These are phyloP conservation scores for Candida sojae DNA, from an alignment of 1,139 yeast species.

Conservation along the genomic window DNA sequence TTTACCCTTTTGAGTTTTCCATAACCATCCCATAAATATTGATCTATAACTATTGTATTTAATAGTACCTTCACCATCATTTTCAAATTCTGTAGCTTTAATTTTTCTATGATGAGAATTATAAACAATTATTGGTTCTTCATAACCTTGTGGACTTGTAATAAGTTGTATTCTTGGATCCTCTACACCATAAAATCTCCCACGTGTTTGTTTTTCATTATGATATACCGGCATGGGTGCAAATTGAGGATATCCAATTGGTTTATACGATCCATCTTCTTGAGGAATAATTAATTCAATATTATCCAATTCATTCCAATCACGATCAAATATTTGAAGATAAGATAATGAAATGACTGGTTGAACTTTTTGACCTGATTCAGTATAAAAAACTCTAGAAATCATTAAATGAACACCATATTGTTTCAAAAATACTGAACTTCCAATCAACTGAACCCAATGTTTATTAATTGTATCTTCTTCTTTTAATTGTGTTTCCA, in stretches of 20 bases:
- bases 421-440: conserved; percentile 33
- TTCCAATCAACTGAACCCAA: conserved; percentile 33
- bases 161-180: conserved; percentile 39
- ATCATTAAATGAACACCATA: conserved; percentile 36
- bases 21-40: conserved; percentile 33
- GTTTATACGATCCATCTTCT: conserved; percentile 2
- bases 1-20: conserved; percentile 37
- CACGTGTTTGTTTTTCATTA: conserved; percentile 21
- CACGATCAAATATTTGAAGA: conserved; percentile 22
- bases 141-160: conserved; percentile 30
- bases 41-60: conserved; percentile 20
- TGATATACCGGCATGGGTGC: conserved; percentile 37
- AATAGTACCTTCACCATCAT: conserved; percentile 4
- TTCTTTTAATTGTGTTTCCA: not conserved
- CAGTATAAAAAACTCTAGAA: conserved; percentile 27
- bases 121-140: conserved; percentile 39
- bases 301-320: conserved; percentile 27
- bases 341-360: conserved; percentile 25
- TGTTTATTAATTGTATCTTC: conserved; percentile 11
- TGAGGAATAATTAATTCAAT: conserved; percentile 20
- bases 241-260: conserved; percentile 30
- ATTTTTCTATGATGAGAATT: conserved; percentile 34
- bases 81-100: not conserved
- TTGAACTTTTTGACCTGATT: conserved; percentile 17
- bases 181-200: conserved; percentile 42